Base-by-base conservation (phyloP, 2,329 filamentous ascomycete species). In the Penicillium sp. region DNA sequence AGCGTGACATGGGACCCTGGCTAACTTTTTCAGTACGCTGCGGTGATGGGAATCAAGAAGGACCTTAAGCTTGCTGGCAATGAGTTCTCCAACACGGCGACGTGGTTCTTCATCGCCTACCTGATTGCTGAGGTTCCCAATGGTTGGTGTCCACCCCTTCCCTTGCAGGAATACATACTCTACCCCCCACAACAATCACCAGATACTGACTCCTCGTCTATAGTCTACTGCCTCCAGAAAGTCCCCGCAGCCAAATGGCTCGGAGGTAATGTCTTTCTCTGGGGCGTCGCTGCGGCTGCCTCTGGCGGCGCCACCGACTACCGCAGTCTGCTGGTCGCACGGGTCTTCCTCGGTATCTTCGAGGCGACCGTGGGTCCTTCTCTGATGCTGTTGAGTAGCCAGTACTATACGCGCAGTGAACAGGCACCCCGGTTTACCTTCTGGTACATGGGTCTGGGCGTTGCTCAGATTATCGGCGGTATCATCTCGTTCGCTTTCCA, bases 391-490 rank as follows among this genome's bases (percentile, higher is more conserved):
- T 83, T 88, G 64, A 85, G 81, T 62, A 84, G 82, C 57, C 80
- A 84, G 67, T 87, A 83, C 79, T 87, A 86, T 52, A 82, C 79
- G 31, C 81, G 82, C 58, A 76, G 77, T 2, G 85, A 88, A 69
- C 83, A 84, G 66, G 82, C 84, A 3, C 82, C 83, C 7, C 80
- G 85, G 9, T 85, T 86, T 69, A 83, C 81, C 18, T 79, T 87
- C 66, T 87, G 85, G 85, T 87, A 86, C 67, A 78, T 81, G 36
- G 85, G 85, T 9, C 76, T 87, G 13, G 85, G 86, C 1, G 72
- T 85, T 3, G 84, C 84, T 6, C 85, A 87, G 72, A 68, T 67
- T 2, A 11, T 68, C 4, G 66, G 66, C n/a, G 66, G 66, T 2
- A 55, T 68, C 27, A 70, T 82, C 22, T 81, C 79, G 6, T 87